phyloP scores from a whole-genome alignment of 441 rosid species.

The Flueggea neowawraea region DNA sequence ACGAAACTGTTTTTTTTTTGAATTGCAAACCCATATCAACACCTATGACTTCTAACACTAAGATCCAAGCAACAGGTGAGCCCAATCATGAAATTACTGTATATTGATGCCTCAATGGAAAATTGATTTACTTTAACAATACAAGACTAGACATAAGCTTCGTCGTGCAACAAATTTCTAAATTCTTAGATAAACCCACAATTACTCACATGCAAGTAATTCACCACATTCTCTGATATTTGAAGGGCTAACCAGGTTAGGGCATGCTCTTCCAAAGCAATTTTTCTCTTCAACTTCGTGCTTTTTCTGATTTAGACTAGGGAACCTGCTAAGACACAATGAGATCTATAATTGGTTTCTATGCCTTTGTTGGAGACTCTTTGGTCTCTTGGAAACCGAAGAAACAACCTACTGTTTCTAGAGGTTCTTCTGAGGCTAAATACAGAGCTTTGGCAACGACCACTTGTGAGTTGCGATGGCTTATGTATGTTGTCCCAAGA shows the following conservation, averaged over 20 bases:
- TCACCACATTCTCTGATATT: not conserved
- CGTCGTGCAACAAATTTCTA: not conserved
- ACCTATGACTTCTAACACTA: not conserved
- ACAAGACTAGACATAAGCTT: not conserved
- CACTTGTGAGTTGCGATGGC: not conserved
- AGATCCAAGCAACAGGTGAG: too few species aligned
- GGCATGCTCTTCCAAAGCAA: not conserved
- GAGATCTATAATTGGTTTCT: not conserved
- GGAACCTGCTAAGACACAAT: not conserved
- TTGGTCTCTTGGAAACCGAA: slow-evolving; percentile 5
- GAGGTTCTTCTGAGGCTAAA: not conserved
- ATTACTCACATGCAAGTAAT: not conserved
- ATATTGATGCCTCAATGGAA: not conserved
- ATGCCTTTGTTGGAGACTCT: not conserved
- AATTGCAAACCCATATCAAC: not conserved
- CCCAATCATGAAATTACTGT: too few species aligned
- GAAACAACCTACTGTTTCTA: not conserved
- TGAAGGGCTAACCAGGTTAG: not conserved
- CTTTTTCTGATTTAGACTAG: slow-evolving; percentile 1
- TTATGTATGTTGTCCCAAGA: too few species aligned
- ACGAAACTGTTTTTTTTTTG: not conserved
- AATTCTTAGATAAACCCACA: not conserved
- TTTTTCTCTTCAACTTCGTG: not conserved
- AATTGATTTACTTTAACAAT: not conserved
- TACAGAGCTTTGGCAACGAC: not conserved